Base-by-base conservation (phyloP, 371 early-diverging fungal species). In the Actinomortierella wolfii region DNA sequence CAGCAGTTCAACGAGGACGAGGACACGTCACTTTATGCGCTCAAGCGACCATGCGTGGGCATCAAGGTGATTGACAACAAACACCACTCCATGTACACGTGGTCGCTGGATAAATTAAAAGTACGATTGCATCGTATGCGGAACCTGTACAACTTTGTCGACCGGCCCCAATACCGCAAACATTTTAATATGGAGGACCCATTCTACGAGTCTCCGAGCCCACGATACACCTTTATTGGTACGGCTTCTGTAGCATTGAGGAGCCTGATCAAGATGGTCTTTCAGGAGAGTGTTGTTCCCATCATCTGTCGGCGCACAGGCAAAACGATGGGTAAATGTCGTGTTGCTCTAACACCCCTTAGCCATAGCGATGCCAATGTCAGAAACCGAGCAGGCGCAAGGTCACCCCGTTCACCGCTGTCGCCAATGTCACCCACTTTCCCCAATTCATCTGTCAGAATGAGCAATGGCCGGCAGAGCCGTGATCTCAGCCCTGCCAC, bases 121-220 rank as follows among this genome's bases (percentile, higher is more conserved):
- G 74, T 66, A 23, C 83, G 88, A 17, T 69, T 95, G 13, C 83
- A 86, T 41, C 83, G 84, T 42, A 94, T 95, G 96, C 86, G 90
- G 13, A 87, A 87, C 24, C 69, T 92, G 51, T 89, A 90, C 66
- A 86, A 90, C 47, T 85, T 87, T 61, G 82, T 86, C 53, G 93
- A 92, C 56, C 81, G 82, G 13, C 89, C 92, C 13, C 76, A 81
- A 23, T 90, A 89, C 64, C 78, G 87, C 41, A 83, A 87, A 25
- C 91, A 92, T 54, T 86, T 91, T 61, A 89, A 88, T 46, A 85
- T 86, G 79, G 86, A 88, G 57, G 92, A 91, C 56, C 92, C 92
- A 0, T 91, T 92, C 60, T 90, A 86, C 54, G 87, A 89, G 50
- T 81, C 79, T 8, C 89, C 90, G 0, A 68, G 82, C 8, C 88